phyloP scores from a whole-genome alignment of 1,139 yeast species.

The Blastobotrys arbuscula region DNA sequence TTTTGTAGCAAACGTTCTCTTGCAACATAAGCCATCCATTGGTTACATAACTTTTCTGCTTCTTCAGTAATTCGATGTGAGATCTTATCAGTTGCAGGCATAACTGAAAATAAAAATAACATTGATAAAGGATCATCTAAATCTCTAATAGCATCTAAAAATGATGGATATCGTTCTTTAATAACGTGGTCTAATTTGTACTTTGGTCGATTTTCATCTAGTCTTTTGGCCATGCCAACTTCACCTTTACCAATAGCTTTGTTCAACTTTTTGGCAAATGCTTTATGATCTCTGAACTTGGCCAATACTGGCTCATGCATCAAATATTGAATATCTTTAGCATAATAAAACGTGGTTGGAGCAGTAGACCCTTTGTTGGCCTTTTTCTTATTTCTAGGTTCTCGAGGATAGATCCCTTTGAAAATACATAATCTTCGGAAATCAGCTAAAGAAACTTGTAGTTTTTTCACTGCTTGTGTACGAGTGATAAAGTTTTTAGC shows the following conservation, averaged over 20 bases:
- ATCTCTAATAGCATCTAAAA: slow-evolving; percentile 86
- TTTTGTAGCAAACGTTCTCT: slow-evolving; percentile 75
- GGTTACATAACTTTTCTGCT: slow-evolving; percentile 81
- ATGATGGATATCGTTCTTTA: slow-evolving; percentile 94
- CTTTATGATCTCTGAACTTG: slow-evolving; percentile 92
- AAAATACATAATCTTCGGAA: slow-evolving; percentile 95
- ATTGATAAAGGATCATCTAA: slow-evolving; percentile 92
- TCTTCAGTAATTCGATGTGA: slow-evolving; percentile 75
- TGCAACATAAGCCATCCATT: slow-evolving; percentile 93
- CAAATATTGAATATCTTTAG: slow-evolving; percentile 90
- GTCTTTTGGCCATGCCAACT: slow-evolving; percentile 76
- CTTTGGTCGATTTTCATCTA: slow-evolving; percentile 75
- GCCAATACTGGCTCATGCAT: slow-evolving; percentile 91
- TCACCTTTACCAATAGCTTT: slow-evolving; percentile 92
- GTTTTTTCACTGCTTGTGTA: slow-evolving; percentile 87
- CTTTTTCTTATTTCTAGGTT: slow-evolving; percentile 92
- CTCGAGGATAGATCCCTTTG: slow-evolving; percentile 89
- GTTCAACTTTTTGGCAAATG: slow-evolving; percentile 85
- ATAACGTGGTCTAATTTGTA: slow-evolving; percentile 86
- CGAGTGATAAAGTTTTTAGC: slow-evolving; percentile 91
- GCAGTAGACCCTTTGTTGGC: slow-evolving; percentile 97
- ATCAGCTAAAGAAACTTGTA: slow-evolving; percentile 95
- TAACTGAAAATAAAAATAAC: slow-evolving; percentile 87
- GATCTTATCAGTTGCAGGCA: slow-evolving; percentile 90
- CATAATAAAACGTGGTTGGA: slow-evolving; percentile 89